A percentile compares a stretch with the other conserved stretches of the same genome.
Evolutionary conservation across 2,329 filamentous ascomycete genomes (phyloP).

Genomic region (Trichoderma sp.): DNA sequence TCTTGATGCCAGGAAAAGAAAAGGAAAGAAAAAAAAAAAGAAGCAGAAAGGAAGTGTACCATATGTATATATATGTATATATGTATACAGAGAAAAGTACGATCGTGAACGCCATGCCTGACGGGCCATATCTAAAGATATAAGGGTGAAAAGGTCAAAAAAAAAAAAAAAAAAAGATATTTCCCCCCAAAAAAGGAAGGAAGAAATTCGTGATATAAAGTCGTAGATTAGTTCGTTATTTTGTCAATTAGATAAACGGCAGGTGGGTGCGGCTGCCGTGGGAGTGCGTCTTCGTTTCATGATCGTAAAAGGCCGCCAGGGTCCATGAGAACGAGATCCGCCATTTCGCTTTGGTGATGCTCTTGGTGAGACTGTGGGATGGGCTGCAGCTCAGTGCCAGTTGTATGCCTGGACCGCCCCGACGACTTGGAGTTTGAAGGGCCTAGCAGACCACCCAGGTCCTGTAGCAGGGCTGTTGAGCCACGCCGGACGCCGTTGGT

Average conservation of each 20-base stretch:
- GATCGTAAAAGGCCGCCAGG: constrained; percentile 40
- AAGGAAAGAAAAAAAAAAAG: not conserved
- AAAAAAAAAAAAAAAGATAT: not conserved
- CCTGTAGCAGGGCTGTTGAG: constrained; percentile 56
- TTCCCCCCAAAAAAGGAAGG: not conserved
- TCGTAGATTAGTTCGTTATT: constrained; percentile 5
- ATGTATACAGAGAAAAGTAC: not conserved
- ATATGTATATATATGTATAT: not conserved
- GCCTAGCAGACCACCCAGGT: constrained; percentile 55
- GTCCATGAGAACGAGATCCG: constrained; percentile 37
- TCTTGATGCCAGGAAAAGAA: not conserved
- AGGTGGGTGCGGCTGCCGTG: constrained; percentile 14
- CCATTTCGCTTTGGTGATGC: constrained; percentile 30
- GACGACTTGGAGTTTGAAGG: constrained; percentile 42
- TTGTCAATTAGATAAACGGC: not conserved
- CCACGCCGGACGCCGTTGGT: constrained; percentile 48
- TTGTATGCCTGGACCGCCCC: constrained; percentile 30
- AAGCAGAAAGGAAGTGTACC: not conserved
- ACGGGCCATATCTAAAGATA: constrained; percentile 2
- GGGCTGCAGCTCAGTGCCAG: constrained; percentile 44
- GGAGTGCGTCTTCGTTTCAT: constrained; percentile 11
- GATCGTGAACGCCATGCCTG: not conserved
- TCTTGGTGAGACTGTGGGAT: constrained; percentile 43
- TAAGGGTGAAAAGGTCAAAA: not conserved
- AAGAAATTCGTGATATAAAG: constrained; percentile 5